These are phyloP conservation scores for Populus ilicifolia DNA, from an alignment of 345 rosid genomes.

Conservation along the genomic window DNA sequence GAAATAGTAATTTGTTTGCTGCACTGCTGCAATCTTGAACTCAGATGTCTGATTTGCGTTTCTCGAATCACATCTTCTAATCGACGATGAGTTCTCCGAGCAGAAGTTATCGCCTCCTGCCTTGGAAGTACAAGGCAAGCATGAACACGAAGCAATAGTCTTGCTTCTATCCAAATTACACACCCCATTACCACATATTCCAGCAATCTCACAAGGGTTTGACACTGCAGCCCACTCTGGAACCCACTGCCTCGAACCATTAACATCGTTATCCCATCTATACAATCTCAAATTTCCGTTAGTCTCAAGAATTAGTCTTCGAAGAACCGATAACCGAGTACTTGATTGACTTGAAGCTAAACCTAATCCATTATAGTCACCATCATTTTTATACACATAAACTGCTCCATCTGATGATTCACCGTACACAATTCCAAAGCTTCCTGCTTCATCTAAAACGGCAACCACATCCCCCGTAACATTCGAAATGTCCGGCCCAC, in stretches of 20 bases:
- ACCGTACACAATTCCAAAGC: conserved; percentile 81
- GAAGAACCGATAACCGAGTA: conserved; percentile 30
- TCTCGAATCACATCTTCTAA: conserved; percentile 38
- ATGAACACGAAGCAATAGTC: conserved; percentile 68
- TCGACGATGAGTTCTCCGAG: conserved; percentile 44
- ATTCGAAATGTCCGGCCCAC: conserved; percentile 79
- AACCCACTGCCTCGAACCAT: conserved; percentile 78
- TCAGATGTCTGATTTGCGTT: conserved; percentile 29
- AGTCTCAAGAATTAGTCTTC: conserved; percentile 65
- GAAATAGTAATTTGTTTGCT: conserved; percentile 77
- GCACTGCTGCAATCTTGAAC: conserved; percentile 51
- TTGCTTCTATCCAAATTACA: conserved; percentile 68
- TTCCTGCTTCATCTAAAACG: conserved; percentile 65
- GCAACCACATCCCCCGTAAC: conserved; percentile 79
- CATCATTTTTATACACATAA: conserved; percentile 69
- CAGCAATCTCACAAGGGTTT: conserved; percentile 83
- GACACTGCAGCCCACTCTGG: conserved; percentile 91
- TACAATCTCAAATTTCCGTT: conserved; percentile 78
- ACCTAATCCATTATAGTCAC: conserved; percentile 41
- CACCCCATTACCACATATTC: conserved; percentile 79
- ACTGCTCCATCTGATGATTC: conserved; percentile 70
- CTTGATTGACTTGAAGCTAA: conserved; percentile 31
- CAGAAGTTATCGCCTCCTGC: conserved; percentile 37
- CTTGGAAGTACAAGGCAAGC: conserved; percentile 61
- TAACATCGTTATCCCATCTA: conserved; percentile 75